These are phyloP conservation scores for Tolypocladium endophyticum DNA, from an alignment of 2,329 filamentous ascomycete species.

Conservation along the genomic window DNA sequence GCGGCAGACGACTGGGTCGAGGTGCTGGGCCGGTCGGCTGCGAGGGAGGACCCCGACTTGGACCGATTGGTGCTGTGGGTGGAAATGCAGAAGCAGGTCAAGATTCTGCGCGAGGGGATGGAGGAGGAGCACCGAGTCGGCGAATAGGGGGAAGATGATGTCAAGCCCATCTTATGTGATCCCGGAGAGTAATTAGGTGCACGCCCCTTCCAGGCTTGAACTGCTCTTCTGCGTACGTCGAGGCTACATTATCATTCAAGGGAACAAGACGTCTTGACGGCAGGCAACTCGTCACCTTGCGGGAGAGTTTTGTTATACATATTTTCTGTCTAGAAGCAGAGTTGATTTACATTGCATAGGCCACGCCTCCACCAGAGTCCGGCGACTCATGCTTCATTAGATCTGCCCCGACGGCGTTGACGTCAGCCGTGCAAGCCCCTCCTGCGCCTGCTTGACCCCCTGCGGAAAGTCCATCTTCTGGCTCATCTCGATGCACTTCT, in stretches of 20 bases:
- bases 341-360: not conserved
- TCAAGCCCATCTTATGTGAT: not conserved
- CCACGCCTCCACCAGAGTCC: not conserved
- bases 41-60: conserved; percentile 27
- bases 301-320: not conserved
- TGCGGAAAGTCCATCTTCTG: conserved; percentile 40
- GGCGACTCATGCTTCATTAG: not conserved
- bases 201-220: not conserved
- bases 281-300: not conserved
- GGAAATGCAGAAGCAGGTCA: conserved; percentile 53
- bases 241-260: not conserved
- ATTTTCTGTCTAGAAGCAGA: not conserved
- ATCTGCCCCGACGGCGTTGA: conserved; percentile 2
- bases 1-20: conserved; percentile 28
- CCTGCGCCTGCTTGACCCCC: conserved; percentile 41
- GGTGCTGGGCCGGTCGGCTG: conserved; percentile 12
- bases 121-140: conserved; percentile 20
- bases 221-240: not conserved
- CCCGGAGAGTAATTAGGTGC: not conserved
- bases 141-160: not conserved
- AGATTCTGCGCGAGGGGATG: conserved; percentile 50
- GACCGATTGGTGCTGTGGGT: conserved; percentile 46
- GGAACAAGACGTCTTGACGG: not conserved
- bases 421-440: conserved; percentile 30
- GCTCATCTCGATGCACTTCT: conserved; percentile 55